Conservation (phyloP, 1,284 basidiomycete species). For the Dichomitus squalens region DNA sequence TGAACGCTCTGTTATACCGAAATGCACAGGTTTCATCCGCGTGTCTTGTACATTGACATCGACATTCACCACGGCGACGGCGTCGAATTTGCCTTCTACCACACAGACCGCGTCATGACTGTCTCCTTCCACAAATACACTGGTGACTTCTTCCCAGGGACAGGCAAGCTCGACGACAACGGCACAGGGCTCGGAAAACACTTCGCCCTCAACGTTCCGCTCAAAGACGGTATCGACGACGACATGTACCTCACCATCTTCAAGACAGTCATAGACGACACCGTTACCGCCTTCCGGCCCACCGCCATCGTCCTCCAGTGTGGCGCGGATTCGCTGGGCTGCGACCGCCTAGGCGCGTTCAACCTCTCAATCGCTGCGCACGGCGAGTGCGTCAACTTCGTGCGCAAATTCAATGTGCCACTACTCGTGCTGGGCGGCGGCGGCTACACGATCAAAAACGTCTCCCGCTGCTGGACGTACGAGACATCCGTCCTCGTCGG, state of each 20-base stretch:
- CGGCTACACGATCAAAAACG: conserved; percentile 95
- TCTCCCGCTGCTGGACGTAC: conserved; percentile 98
- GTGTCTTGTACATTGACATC: conserved; percentile 96
- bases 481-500: conserved; percentile 95
- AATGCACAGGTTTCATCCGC: conserved; percentile 75
- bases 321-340: conserved; percentile 95
- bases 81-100: conserved; percentile 97
- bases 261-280: conserved; percentile 95
- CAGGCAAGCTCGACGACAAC: conserved; percentile 91
- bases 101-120: conserved; percentile 96
- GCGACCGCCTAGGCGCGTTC: conserved; percentile 95
- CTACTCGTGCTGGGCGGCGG: conserved; percentile 93
- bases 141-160: conserved; percentile 97
- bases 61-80: conserved; percentile 98
- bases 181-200: conserved; percentile 90
- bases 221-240: conserved; percentile 97
- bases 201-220: conserved; percentile 94
- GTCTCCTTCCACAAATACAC: conserved; percentile 99
- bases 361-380: conserved; percentile 99
- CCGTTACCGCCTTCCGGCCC: conserved; percentile 88
- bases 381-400: conserved; percentile 97
- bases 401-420: conserved; percentile 90
- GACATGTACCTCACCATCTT: conserved; percentile 95
- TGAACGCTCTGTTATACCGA: background rate
- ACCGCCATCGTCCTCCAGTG: conserved; percentile 95